Percentiles rank a stretch among this genome's conserved stretches.
Conservation (phyloP, 768 basidiomycete species). For the Boletus tylopilopsis region DNA sequence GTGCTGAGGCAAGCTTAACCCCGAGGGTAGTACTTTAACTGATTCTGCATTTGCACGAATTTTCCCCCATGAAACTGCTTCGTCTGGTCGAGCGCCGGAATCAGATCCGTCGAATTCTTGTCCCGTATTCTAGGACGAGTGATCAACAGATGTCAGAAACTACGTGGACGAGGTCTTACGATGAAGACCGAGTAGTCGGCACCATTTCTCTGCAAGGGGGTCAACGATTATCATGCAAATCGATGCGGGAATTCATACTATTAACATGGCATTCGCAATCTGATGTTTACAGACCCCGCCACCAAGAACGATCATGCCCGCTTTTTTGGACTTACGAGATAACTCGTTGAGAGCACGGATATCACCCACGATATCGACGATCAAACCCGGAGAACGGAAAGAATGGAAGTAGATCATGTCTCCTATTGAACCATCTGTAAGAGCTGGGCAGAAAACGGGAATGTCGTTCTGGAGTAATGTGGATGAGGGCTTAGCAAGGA, state of each 20-base stretch:
- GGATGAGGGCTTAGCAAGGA: conserved; percentile 19
- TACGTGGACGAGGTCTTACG: conserved; percentile 39
- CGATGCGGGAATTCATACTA: conserved; percentile 50
- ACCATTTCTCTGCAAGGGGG: conserved; percentile 74
- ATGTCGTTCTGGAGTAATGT: conserved; percentile 77
- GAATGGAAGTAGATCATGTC: conserved; percentile 99
- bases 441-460: conserved; percentile 96
- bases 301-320: conserved; percentile 97
- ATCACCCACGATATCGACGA: conserved; percentile 92
- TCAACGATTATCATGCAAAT: neutral
- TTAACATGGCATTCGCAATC: conserved; percentile 99
- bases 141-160: neutral
- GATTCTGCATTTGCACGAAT: conserved; percentile 82
- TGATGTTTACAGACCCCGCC: conserved; percentile 99
- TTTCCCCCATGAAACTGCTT: conserved; percentile 99
- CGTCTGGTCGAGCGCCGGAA: conserved; percentile 94
- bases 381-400: conserved; percentile 78
- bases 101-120: conserved; percentile 99
- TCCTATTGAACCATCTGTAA: conserved; percentile 97
- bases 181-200: conserved; percentile 98
- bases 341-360: conserved; percentile 90
- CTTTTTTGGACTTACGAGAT: conserved; percentile 81
- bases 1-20: neutral
- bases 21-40: conserved; percentile 56
- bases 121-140: conserved; percentile 74